phyloP scores from a whole-genome alignment of 768 basidiomycete species.

The Tylopilus vinaceipallidus region DNA sequence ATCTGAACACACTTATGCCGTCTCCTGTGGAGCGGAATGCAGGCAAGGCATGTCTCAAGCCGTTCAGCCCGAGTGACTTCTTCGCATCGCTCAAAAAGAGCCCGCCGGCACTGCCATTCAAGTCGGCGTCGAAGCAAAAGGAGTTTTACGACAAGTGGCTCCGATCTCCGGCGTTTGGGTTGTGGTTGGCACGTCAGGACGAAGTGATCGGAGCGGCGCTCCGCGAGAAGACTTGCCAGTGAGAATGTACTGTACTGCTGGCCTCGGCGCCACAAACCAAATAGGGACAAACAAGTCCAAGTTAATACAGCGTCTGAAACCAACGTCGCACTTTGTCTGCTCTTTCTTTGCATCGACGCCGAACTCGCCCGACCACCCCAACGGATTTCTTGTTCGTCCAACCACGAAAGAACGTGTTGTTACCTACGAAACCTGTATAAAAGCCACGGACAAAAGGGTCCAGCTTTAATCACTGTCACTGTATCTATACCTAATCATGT shows the following conservation, averaged over 20 bases:
- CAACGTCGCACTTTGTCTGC: slow-evolving; percentile 5
- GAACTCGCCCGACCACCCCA: not conserved
- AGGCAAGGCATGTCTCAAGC: slow-evolving; percentile 47
- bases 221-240: too few species aligned
- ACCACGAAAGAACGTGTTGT: slow-evolving; percentile 8
- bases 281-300: slow-evolving; percentile 22
- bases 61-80: slow-evolving; percentile 69
- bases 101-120: slow-evolving; percentile 74
- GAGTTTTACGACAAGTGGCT: slow-evolving; percentile 82
- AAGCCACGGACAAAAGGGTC: slow-evolving; percentile 14
- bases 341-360: slow-evolving; percentile 16
- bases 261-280: slow-evolving; percentile 32
- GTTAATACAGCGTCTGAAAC: slow-evolving; percentile 16
- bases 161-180: slow-evolving; percentile 70
- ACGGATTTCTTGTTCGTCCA: slow-evolving; percentile 5
- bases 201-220: slow-evolving; percentile 62
- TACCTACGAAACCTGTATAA: slow-evolving; percentile 28
- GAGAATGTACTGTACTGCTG: too few species aligned
- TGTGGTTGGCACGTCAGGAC: slow-evolving; percentile 79
- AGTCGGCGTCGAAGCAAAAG: slow-evolving; percentile 56
- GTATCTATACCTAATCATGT: slow-evolving; percentile 37
- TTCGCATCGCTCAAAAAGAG: slow-evolving; percentile 69
- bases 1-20: slow-evolving; percentile 86
- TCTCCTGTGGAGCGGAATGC: slow-evolving; percentile 47
- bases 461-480: slow-evolving; percentile 24